A percentile compares a stretch with the other conserved stretches of the same genome.
These are phyloP conservation scores for Paratinospora sagittata DNA, from an alignment of 164 flowering plant species.

Conservation along the genomic window DNA sequence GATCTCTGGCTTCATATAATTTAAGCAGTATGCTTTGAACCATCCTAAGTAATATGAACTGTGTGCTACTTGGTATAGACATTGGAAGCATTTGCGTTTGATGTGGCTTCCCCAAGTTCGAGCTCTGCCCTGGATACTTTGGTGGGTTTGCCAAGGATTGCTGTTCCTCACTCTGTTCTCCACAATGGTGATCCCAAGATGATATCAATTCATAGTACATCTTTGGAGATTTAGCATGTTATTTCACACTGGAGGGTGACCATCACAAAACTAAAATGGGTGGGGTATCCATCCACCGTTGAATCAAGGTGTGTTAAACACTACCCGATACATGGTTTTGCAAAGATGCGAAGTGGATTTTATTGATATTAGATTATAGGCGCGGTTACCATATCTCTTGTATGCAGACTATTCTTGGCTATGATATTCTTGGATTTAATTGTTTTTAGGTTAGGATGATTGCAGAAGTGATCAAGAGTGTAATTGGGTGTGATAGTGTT, in stretches of 20 bases:
- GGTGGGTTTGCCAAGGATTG: slow-evolving; percentile 9
- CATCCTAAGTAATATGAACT: background rate
- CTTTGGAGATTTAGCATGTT: background rate
- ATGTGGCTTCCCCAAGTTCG: slow-evolving; percentile 16
- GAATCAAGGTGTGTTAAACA: background rate
- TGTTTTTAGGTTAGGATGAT: background rate
- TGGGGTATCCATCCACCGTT: background rate
- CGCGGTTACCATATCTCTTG: background rate
- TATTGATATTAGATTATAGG: background rate
- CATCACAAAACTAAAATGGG: slow-evolving; percentile 2
- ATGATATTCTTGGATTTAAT: background rate
- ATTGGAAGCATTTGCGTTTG: slow-evolving; percentile 20
- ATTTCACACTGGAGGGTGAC: background rate
- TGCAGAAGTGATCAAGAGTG: background rate
- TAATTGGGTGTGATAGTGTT: background rate
- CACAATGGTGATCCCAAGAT: background rate
- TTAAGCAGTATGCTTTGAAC: background rate
- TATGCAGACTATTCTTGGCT: background rate
- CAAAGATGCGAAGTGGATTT: background rate
- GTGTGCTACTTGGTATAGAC: slow-evolving; percentile 9
- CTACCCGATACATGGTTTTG: background rate
- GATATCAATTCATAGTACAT: background rate
- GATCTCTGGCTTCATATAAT: background rate
- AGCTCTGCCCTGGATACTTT: slow-evolving; percentile 6
- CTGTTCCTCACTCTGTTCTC: background rate